Base-by-base conservation (phyloP, 805 yeast genomes). In the Candida nemodendra region DNA sequence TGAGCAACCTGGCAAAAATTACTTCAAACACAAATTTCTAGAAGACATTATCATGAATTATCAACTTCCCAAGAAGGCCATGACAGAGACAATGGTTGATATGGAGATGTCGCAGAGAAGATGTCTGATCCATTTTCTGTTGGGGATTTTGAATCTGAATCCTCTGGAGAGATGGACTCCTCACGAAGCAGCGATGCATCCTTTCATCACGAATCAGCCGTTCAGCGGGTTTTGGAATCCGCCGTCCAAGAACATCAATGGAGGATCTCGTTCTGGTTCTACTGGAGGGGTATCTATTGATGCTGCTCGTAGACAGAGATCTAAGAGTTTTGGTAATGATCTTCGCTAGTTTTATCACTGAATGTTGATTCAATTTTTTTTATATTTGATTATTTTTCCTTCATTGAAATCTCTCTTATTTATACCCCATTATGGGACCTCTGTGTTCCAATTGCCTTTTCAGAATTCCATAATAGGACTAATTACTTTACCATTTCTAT, bases 91-190 rank as follows among this genome's bases (percentile, higher is more conserved):
- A 5, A 67, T 69, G 74, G 61, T 71, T 24, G 95, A 85, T 39
- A 74, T 74, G 50, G 97, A 91, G 60, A 69, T 81, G 68, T 72
- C 70, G 35, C 87, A 86, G 47, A 69, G 98, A 32, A 72, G 70
- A 33, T 71, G 84, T 27, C 70, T 91, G 39, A 68, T 81, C 18
- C 95, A 91, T 59, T 87, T 93, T 51, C 68, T 93, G 33, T 62
- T 69, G 29, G 95, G 95, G 18, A 73, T 87, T 8, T 67, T 93
- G 44, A 86, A 83, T 48, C 62, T 88, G 53, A 90, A 91, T 60
- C 99, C 99, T 0, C 72, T 93, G 51, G 96, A 89, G 59, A 76
- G 99, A 51, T 84, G 96, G 84, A 87, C 97, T 0, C 99, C 99
- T 9, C 96, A 88, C 50, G 97, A 93, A 60, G 99, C 98, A 0